These are phyloP conservation scores for Trichosporon sp. DNA, from an alignment of 1,284 basidiomycete species.

Conservation along the genomic window DNA sequence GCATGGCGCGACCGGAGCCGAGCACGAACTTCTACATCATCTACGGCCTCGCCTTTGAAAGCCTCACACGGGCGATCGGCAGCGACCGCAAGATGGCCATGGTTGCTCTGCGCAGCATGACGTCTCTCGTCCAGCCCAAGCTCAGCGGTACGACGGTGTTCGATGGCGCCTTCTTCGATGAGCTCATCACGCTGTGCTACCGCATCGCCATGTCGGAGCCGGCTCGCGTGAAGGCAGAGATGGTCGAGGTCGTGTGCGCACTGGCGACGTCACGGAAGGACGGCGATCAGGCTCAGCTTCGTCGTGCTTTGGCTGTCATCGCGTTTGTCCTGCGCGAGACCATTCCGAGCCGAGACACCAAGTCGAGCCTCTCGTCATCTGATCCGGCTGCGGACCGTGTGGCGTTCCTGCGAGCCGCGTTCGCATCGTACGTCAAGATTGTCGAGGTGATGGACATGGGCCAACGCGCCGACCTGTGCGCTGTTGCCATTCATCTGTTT, in stretches of 20 bases:
- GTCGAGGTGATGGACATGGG: constrained; percentile 59
- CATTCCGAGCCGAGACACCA: constrained; percentile 58
- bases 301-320: constrained; percentile 51
- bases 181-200: constrained; percentile 82
- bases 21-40: constrained; percentile 78
- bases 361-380: constrained; percentile 54
- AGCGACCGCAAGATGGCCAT: constrained; percentile 52
- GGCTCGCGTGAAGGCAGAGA: constrained; percentile 64
- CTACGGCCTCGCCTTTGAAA: constrained; percentile 90
- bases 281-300: constrained; percentile 36
- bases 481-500: constrained; percentile 75
- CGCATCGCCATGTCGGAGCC: constrained; percentile 84
- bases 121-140: constrained; percentile 68
- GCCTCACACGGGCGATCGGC: constrained; percentile 65
- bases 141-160: constrained; percentile 76
- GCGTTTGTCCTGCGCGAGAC: constrained; percentile 71
- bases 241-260: constrained; percentile 67
- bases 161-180: constrained; percentile 78
- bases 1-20: constrained; percentile 60
- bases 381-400: constrained; percentile 56
- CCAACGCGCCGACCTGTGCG: constrained; percentile 62
- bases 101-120: constrained; percentile 73
- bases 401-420: constrained; percentile 63
- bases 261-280: constrained; percentile 57
- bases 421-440: constrained; percentile 63